Percentiles rank a stretch among this genome's conserved stretches.
These are phyloP conservation scores for Toxicodendron radicans DNA, from an alignment of 345 rosid species.

Conservation along the genomic window DNA sequence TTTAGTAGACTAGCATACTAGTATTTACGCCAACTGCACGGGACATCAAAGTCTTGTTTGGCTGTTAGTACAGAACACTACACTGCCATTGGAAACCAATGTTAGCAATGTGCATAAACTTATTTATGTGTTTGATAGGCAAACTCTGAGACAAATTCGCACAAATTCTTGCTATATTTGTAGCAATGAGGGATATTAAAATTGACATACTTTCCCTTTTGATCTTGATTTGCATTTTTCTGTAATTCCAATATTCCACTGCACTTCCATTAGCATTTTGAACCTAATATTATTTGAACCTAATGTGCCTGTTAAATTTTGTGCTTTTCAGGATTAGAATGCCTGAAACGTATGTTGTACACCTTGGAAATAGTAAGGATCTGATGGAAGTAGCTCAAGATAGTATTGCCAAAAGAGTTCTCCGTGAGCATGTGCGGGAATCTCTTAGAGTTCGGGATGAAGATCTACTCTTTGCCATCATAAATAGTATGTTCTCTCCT, in stretches of 20 bases:
- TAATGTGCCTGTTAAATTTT: not conserved
- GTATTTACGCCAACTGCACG: not conserved
- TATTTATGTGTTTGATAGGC: not conserved
- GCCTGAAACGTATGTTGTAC: conserved; percentile 92
- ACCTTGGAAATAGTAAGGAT: conserved; percentile 90
- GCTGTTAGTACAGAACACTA: not conserved
- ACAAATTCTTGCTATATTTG: not conserved
- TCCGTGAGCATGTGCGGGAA: conserved; percentile 82
- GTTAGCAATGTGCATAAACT: not conserved
- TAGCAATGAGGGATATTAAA: not conserved
- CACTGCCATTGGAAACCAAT: not conserved
- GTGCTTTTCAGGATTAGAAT: conserved; percentile 73
- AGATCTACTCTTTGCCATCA: conserved; percentile 78
- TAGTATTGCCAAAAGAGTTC: conserved; percentile 70
- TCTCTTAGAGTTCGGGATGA: conserved; percentile 80
- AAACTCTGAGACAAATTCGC: not conserved
- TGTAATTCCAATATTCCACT: not conserved
- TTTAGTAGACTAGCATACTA: not conserved
- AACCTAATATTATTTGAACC: not conserved
- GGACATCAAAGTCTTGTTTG: not conserved
- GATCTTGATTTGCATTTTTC: not conserved
- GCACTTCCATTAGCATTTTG: not conserved
- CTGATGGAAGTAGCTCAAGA: conserved; percentile 96
- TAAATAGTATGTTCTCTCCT: conserved; percentile 58
- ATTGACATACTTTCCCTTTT: not conserved